Percentiles rank a stretch among this genome's conserved stretches.
Conservation (phyloP, 345 rosid genomes). For the Ceriops decandra region DNA sequence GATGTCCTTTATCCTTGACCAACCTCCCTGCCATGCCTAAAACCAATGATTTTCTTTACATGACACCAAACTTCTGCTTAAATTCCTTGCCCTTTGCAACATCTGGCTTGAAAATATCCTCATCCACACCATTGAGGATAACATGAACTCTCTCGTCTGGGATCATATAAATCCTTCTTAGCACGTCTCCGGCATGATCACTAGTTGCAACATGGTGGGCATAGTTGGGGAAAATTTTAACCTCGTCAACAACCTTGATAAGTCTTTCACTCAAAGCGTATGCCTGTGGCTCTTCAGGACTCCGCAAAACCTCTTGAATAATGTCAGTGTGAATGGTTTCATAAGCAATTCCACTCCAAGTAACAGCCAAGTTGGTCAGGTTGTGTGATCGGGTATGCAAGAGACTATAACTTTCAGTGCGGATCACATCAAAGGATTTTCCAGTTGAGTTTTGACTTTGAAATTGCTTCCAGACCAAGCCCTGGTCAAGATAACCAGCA, state of each 20-base stretch:
- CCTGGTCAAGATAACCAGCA: constrained; percentile 76
- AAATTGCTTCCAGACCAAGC: constrained; percentile 63
- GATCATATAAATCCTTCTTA: constrained; percentile 87
- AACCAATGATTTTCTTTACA: constrained; percentile 39
- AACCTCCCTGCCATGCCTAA: constrained; percentile 88
- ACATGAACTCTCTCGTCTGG: constrained; percentile 88
- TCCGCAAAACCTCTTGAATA: constrained; percentile 73
- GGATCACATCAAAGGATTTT: constrained; percentile 78
- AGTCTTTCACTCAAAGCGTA: constrained; percentile 54
- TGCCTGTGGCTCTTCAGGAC: constrained; percentile 48
- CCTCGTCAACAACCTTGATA: constrained; percentile 66
- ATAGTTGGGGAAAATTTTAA: constrained; percentile 75
- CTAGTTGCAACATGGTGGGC: constrained; percentile 92
- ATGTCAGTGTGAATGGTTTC: constrained; percentile 87
- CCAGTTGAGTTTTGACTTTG: constrained; percentile 58
- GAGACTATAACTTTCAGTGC: constrained; percentile 82
- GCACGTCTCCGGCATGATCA: constrained; percentile 84
- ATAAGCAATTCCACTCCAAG: constrained; percentile 93
- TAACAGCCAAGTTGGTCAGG: constrained; percentile 57
- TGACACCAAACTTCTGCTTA: constrained; percentile 47
- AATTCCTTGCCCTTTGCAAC: constrained; percentile 43
- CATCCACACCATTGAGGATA: constrained; percentile 82
- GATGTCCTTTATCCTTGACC: constrained; percentile 88
- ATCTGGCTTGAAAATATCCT: constrained; percentile 62
- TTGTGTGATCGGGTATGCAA: constrained; percentile 73